phyloP scores from a whole-genome alignment of 768 basidiomycete species.

The Suillus tomentosus region DNA sequence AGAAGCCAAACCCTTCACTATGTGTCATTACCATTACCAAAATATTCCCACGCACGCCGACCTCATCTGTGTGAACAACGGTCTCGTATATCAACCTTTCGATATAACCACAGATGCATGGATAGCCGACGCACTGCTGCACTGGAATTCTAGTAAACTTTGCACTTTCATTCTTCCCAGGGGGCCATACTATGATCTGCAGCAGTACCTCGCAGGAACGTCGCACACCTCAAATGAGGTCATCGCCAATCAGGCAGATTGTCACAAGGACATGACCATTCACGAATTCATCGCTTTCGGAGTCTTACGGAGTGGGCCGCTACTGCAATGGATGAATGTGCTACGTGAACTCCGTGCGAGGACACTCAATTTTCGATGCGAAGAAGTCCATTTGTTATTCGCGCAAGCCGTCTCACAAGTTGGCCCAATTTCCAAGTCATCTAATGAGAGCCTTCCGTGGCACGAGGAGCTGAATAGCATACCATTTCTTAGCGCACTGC shows the following conservation, averaged over 20 bases:
- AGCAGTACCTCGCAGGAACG: constrained; percentile 37
- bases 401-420: constrained; percentile 48
- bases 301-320: constrained; percentile 44
- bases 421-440: constrained; percentile 28
- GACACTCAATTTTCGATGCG: constrained; percentile 39
- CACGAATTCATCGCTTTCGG: constrained; percentile 52
- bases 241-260: constrained; percentile 43
- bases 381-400: constrained; percentile 45
- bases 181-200: constrained; percentile 37
- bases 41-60: constrained; percentile 19
- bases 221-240: constrained; percentile 45
- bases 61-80: constrained; percentile 36
- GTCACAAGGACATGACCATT: constrained; percentile 40
- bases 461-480: constrained; percentile 39
- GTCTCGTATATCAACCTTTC: constrained; percentile 34
- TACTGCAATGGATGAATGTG: constrained; percentile 55
- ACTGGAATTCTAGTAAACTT: constrained; percentile 1
- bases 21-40: constrained; percentile 18
- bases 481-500: constrained; percentile 39
- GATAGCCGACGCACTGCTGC: constrained; percentile 14
- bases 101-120: constrained; percentile 26
- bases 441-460: constrained; percentile 33
- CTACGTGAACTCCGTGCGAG: constrained; percentile 42
- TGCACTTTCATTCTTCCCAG: constrained; percentile 38
- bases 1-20: constrained; percentile 23